Evolutionary conservation across 331 rosid species (phyloP).

Genomic region (Malus hybrid): DNA sequence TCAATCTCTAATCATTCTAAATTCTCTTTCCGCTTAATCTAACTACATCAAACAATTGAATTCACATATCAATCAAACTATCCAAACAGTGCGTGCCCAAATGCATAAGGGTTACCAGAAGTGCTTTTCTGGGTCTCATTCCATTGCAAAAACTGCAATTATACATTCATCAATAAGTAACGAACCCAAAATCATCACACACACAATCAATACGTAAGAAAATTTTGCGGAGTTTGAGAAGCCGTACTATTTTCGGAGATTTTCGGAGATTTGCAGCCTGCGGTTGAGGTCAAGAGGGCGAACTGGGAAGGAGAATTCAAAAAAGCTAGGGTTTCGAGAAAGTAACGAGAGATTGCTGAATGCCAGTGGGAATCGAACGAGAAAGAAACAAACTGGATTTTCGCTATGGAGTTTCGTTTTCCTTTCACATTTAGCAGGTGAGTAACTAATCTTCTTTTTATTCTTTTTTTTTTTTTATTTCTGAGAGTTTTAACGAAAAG

Average conservation of each 20-base stretch:
- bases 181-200: not conserved
- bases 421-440: not conserved
- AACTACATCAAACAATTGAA: not conserved
- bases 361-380: not conserved
- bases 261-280: not conserved
- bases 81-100: not conserved
- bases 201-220: not conserved
- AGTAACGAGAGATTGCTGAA: not conserved
- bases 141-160: not conserved
- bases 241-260: not conserved
- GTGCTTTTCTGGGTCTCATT: not conserved
- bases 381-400: not conserved
- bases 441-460: no score
- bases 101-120: not conserved
- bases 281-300: not conserved
- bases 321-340: not conserved
- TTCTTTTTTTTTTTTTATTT: no score
- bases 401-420: not conserved
- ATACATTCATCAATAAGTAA: not conserved
- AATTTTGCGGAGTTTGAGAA: not conserved
- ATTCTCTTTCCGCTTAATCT: not conserved
- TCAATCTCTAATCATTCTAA: not conserved
- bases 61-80: not conserved
- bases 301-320: not conserved
- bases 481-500: no score